Evolutionary conservation across 2,329 filamentous ascomycete genomes (phyloP).

Genomic region (Incumbomyces lentus): DNA sequence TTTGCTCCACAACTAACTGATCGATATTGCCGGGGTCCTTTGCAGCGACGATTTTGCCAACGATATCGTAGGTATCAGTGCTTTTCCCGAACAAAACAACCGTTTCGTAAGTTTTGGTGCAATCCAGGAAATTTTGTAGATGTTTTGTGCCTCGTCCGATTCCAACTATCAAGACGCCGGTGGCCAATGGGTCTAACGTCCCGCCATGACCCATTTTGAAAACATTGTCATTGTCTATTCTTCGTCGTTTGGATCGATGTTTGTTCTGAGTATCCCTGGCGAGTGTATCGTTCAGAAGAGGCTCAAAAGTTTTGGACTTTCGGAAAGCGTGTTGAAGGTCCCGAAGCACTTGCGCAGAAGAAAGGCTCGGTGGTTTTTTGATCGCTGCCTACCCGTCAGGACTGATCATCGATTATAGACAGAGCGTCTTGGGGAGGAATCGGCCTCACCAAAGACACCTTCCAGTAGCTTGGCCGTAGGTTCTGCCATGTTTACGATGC

Average conservation of each 20-base stretch:
- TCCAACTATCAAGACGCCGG: conserved; percentile 81
- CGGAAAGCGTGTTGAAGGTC: conserved; percentile 79
- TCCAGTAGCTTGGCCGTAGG: conserved; percentile 42
- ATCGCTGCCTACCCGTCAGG: conserved; percentile 50
- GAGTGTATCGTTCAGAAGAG: conserved; percentile 56
- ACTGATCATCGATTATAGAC: conserved; percentile 2
- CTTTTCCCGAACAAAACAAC: conserved; percentile 81
- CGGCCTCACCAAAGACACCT: conserved; percentile 49
- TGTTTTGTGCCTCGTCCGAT: conserved; percentile 80
- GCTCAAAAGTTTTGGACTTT: conserved; percentile 65
- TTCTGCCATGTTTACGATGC: conserved; percentile 13
- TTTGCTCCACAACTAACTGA: conserved; percentile 62
- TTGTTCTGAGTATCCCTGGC: conserved; percentile 19
- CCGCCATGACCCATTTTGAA: conserved; percentile 96
- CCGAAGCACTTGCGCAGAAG: conserved; percentile 83
- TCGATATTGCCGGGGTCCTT: conserved; percentile 45
- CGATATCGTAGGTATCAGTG: conserved; percentile 83
- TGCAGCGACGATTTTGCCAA: conserved; percentile 70
- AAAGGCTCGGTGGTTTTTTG: conserved; percentile 80
- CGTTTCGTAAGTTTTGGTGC: conserved; percentile 89
- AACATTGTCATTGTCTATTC: conserved; percentile 50
- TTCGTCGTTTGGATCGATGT: conserved; percentile 46
- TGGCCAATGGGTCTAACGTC: conserved; percentile 87
- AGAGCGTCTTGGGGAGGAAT: conserved; percentile 17
- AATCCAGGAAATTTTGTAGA: conserved; percentile 66